Evolutionary conservation across 208 protist species (phyloP).

Genomic region (Leptomonas pyrrhocoris): DNA sequence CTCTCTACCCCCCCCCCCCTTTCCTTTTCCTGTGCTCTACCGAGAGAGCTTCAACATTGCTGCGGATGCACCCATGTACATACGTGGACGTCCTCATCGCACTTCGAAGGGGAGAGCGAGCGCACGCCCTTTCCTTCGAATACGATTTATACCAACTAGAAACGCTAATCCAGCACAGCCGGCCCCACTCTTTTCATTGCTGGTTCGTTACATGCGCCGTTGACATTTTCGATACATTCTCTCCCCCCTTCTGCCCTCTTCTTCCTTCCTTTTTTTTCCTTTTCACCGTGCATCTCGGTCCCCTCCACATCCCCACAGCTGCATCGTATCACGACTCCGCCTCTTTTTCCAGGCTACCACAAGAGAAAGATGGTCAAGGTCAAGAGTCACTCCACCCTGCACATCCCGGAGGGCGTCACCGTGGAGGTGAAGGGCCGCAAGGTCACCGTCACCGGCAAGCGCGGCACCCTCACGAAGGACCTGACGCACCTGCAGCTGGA

Average conservation of each 20-base stretch:
- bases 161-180: too few relatives aligned
- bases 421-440: conserved; percentile 72
- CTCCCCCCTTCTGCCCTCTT: background rate
- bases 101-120: too few relatives aligned
- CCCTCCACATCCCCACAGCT: background rate
- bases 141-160: too few relatives aligned
- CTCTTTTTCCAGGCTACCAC: background rate
- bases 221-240: too few relatives aligned
- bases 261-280: background rate
- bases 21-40: too few relatives aligned
- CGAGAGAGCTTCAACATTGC: too few relatives aligned
- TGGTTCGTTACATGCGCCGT: too few relatives aligned
- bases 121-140: too few relatives aligned
- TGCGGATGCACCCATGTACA: too few relatives aligned
- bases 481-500: conserved; percentile 95
- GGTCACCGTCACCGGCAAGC: conserved; percentile 94
- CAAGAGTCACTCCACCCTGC: conserved; percentile 62
- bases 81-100: too few relatives aligned
- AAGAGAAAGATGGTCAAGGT: conserved; percentile 83
- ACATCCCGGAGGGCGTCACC: conserved; percentile 74
- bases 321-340: conserved; percentile 15
- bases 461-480: conserved; percentile 93
- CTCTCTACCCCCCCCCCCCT: too few relatives aligned
- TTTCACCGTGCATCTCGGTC: background rate
- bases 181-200: too few relatives aligned